Evolutionary conservation across 805 yeast species (phyloP), one percentile per base, ranked within the genome.

Genomic region (Saturnispora diversa): DNA sequence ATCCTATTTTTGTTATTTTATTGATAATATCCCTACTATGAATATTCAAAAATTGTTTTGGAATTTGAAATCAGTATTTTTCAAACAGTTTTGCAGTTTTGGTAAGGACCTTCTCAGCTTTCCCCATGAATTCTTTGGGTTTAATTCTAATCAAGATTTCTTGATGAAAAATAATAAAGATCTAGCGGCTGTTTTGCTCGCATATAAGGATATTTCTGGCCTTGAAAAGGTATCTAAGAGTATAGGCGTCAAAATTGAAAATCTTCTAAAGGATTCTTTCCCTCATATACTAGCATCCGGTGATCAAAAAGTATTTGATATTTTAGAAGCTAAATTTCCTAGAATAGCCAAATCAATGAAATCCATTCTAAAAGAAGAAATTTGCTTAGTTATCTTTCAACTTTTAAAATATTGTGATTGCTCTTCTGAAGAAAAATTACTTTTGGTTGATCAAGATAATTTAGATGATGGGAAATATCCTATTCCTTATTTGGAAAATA

Each of bases 1-100:
- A 17, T 50, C 59, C 0, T 69, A 64, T 44, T 43, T 69, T 11
- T 43, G 46, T 6, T 27, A 35, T 10, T 49, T 68, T 3, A 37
- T 71, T 4, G 22, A 23, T 1, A 54, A 66, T 25, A 46, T 53
- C 28, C 44, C 46, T 0, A 31, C 56, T 5, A 24, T 37, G 0
- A 31, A 40, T 12, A 30, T 56, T 0, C 45, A 32, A 12, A 37
- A 34, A 1, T 42, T 71, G 4, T 68, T 68, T 45, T 51, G 52
- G 35, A 40, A 47, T 10, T 50, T 60, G 21, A 60, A 54, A 35
- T 47, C 61, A 26, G 64, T 63, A 11, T 51, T 73, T 3, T 52
- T 74, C 35, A 66, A 60, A 40, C 58, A 58, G 16, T 74, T 78
- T 77, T 57, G 59, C 52, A 52, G 55, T n/a, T 59, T 57, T 39